Evolutionary conservation across 352 stramenopile genomes (phyloP).

Genomic region (Globisporangium takayamanum): DNA sequence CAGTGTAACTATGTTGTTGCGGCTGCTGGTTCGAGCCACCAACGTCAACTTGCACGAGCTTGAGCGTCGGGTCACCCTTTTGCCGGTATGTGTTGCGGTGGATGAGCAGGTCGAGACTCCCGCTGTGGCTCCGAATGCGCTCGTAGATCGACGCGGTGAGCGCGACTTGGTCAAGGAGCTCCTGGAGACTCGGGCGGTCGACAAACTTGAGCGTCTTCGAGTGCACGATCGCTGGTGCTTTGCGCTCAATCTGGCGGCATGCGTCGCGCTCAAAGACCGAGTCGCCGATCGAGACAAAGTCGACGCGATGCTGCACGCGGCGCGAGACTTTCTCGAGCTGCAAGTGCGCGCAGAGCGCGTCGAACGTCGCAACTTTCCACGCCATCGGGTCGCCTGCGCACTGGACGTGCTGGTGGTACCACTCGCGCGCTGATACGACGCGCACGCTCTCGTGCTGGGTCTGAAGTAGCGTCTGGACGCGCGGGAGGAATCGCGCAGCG

Average conservation of each 20-base stretch:
- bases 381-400: conserved; percentile 26
- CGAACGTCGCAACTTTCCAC: conserved; percentile 53
- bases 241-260: conserved; percentile 32
- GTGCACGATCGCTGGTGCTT: conserved; percentile 24
- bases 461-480: conserved; percentile 28
- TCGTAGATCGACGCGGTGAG: conserved; percentile 31
- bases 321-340: conserved; percentile 34
- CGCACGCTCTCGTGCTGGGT: conserved; percentile 27
- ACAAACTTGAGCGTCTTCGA: conserved; percentile 56
- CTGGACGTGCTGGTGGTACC: conserved; percentile 38
- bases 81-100: conserved; percentile 14
- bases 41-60: conserved; percentile 28
- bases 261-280: conserved; percentile 48
- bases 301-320: conserved; percentile 17
- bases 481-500: conserved; percentile 37
- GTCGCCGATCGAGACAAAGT: conserved; percentile 56
- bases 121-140: conserved; percentile 31
- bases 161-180: conserved; percentile 40
- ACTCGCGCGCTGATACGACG: conserved; percentile 52
- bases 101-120: conserved; percentile 41
- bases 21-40: background rate
- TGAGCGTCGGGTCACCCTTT: conserved; percentile 16
- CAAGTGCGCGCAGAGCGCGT: conserved; percentile 41
- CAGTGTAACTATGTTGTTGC: too few relatives aligned
- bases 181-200: conserved; percentile 31